A percentile compares a stretch with the other conserved stretches of the same genome.
phyloP scores from a whole-genome alignment of 805 yeast species.

The Millerago galiae region DNA sequence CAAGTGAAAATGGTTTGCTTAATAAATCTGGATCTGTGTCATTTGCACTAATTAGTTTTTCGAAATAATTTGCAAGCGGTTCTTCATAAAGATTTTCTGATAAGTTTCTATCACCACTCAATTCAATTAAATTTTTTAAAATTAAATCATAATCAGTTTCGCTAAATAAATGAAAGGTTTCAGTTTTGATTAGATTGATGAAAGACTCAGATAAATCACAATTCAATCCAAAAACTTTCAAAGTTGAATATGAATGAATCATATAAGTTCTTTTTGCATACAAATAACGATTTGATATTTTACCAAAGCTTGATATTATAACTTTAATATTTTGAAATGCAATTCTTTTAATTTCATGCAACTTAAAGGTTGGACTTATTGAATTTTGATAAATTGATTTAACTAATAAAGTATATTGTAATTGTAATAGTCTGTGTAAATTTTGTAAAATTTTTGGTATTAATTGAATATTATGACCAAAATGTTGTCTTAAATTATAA shows the following conservation, averaged over 20 bases:
- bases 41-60: slow-evolving; percentile 1
- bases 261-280: slow-evolving; percentile 8
- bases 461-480: slow-evolving; percentile 8
- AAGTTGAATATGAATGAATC: slow-evolving; percentile 6
- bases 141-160: slow-evolving; percentile 2
- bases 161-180: neutral
- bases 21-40: neutral
- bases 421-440: slow-evolving; percentile 5
- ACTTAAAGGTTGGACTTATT: neutral
- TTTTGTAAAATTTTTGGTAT: slow-evolving; percentile 10
- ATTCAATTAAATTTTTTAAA: slow-evolving; percentile 3
- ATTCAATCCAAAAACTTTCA: slow-evolving; percentile 3
- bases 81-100: slow-evolving; percentile 6
- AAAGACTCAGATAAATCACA: neutral
- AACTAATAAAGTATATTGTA: slow-evolving; percentile 6
- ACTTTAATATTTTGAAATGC: slow-evolving; percentile 7
- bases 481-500: slow-evolving; percentile 6
- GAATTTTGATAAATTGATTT: slow-evolving; percentile 3
- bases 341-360: slow-evolving; percentile 4
- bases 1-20: slow-evolving; percentile 3
- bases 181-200: neutral
- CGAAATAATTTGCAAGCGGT: slow-evolving; percentile 7
- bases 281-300: slow-evolving; percentile 5
- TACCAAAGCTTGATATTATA: slow-evolving; percentile 4
- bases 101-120: slow-evolving; percentile 7